Base-by-base conservation (phyloP, 495 filamentous ascomycete species). In the Sordaria brevicollis region DNA sequence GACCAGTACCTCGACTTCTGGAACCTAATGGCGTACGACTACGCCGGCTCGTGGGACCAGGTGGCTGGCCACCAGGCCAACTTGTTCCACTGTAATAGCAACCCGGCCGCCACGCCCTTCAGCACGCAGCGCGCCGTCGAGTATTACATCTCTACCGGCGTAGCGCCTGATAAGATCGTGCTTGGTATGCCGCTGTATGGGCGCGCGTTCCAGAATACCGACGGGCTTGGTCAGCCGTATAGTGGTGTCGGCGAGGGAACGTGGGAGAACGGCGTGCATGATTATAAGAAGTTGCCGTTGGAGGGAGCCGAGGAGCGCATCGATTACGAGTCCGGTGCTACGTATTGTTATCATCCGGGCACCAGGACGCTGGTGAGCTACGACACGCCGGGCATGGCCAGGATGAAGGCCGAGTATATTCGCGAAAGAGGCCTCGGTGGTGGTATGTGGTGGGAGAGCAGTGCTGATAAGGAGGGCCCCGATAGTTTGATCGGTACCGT, bases 401-500 rank as follows among this genome's bases (percentile, higher is more conserved):
- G 82, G 71, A 38, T 74, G 66, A 98, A 97, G 83, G 89, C 88
- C 3, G 80, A 84, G 37, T 97, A 88, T 77, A 86, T 97, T 72
- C 83, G 81, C 73, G 68, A 84, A 13, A 81, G 85, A 54, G 84
- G 87, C 3, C 83, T 97, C 5, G 93, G 92, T 2, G 93, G 94
- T 21, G 92, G 84, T 15, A 98, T 97, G 94, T 97, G 93, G 93
- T 98, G 94, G 94, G 94, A 98, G 81, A 91, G 89, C 74, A 93
- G 89, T 78, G 89, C 86, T 5, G 94, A 97, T 78, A 92, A 90
- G 79, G 75, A 74, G 3, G 87, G 87, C 0, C 79, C 83, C 5
- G 85, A 88, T 65, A 93, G 91, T 76, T 73, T 95, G 79, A 92
- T 96, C 68, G 85, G 81, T 13, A 89, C 85, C 62, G 90, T 91